These are phyloP conservation scores for Cyberlindnera mississippiensis DNA, from an alignment of 805 yeast genomes.

Conservation along the genomic window DNA sequence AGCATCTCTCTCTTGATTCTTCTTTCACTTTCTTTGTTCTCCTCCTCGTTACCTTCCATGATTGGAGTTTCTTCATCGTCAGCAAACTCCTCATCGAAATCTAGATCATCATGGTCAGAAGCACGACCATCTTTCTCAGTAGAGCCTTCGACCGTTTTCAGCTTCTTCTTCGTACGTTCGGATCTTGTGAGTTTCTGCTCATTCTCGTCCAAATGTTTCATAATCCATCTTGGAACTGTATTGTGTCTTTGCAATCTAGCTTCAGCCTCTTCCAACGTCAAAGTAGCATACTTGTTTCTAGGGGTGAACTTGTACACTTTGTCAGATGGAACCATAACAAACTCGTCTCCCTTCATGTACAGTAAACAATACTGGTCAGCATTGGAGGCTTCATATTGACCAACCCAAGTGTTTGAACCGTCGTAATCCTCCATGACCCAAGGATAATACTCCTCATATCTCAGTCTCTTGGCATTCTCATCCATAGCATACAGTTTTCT, in stretches of 20 bases:
- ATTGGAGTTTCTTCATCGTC: constrained; percentile 99
- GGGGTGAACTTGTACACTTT: constrained; percentile 93
- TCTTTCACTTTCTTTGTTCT: constrained; percentile 82
- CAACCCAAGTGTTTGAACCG: constrained; percentile 91
- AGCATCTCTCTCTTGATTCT: constrained; percentile 82
- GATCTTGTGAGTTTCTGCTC: constrained; percentile 49
- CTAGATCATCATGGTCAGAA: constrained; percentile 87
- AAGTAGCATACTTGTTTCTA: constrained; percentile 87
- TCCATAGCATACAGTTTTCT: constrained; percentile 78
- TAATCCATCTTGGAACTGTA: constrained; percentile 87
- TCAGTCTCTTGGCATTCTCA: constrained; percentile 74
- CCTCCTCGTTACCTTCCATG: constrained; percentile 93
- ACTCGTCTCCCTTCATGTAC: constrained; percentile 66
- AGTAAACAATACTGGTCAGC: constrained; percentile 82
- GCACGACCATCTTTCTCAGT: constrained; percentile 42
- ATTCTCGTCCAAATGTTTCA: constrained; percentile 78
- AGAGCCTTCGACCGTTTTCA: constrained; percentile 45
- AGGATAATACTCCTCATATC: constrained; percentile 96
- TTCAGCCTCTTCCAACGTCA: constrained; percentile 95
- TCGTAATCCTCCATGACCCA: constrained; percentile 98
- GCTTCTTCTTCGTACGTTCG: constrained; percentile 42
- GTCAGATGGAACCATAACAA: constrained; percentile 92
- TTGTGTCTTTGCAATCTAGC: constrained; percentile 81
- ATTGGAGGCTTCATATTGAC: constrained; percentile 87
- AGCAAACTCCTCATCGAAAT: constrained; percentile 94